Evolutionary conservation across 2,329 filamentous ascomycete genomes (phyloP).

Genomic region (Monascus ruber): DNA sequence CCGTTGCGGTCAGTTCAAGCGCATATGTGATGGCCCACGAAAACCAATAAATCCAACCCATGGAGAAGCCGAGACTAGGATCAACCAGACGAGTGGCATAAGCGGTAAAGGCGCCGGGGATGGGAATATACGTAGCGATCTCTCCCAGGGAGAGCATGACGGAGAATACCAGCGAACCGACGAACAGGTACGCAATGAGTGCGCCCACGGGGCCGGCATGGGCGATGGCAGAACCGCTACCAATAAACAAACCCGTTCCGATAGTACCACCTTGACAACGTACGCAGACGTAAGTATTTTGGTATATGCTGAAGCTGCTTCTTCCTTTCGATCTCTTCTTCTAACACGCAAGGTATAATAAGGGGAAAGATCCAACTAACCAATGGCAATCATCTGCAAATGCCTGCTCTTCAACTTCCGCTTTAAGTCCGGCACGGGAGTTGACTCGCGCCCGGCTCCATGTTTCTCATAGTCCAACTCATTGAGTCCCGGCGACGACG

Average conservation of each 20-base stretch:
- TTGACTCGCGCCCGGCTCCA: slow-evolving; percentile 37
- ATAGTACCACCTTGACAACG: slow-evolving; percentile 46
- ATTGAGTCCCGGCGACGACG: slow-evolving; percentile 6
- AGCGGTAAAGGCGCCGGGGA: slow-evolving; percentile 63
- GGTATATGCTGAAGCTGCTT: not conserved
- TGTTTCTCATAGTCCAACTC: slow-evolving; percentile 29
- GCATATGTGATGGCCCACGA: slow-evolving; percentile 63
- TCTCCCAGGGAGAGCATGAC: slow-evolving; percentile 58
- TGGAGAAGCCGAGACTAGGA: slow-evolving; percentile 60
- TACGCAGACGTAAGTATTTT: not conserved
- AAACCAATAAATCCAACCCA: slow-evolving; percentile 80
- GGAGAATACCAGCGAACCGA: slow-evolving; percentile 62
- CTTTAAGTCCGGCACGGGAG: slow-evolving; percentile 53
- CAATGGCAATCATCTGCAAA: slow-evolving; percentile 97
- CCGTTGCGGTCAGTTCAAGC: slow-evolving; percentile 60
- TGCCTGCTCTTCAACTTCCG: slow-evolving; percentile 76
- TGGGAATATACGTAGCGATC: slow-evolving; percentile 67
- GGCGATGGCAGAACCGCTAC: slow-evolving; percentile 51
- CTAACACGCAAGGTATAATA: not conserved
- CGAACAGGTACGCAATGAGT: slow-evolving; percentile 56
- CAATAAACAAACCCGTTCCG: slow-evolving; percentile 62
- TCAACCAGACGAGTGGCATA: slow-evolving; percentile 68
- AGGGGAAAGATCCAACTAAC: slow-evolving; percentile 36
- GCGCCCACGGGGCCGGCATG: slow-evolving; percentile 55
- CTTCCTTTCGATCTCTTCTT: not conserved